Evolutionary conservation across 2,329 filamentous ascomycete genomes (phyloP).

Genomic region (Alternaria sp.): DNA sequence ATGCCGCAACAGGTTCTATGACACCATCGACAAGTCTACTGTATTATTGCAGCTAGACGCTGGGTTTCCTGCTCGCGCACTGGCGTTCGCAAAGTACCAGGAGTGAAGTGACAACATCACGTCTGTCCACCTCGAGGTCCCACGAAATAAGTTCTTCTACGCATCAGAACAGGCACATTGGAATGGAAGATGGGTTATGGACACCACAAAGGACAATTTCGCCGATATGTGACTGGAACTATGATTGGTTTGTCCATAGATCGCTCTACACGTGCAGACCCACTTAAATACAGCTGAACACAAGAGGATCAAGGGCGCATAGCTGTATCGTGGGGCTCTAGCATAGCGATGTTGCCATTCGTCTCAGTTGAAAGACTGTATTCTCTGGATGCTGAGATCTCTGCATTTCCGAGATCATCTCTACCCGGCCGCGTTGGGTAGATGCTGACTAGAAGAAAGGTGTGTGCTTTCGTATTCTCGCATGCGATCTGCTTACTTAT

Average conservation of each 20-base stretch:
- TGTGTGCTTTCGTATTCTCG: not conserved
- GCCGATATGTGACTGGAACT: no score
- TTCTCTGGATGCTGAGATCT: not conserved
- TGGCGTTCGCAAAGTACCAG: no score
- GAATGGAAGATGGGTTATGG: no score
- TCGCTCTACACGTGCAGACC: not conserved
- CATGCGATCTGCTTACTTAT: not conserved
- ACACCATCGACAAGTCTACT: no score
- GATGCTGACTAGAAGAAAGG: not conserved
- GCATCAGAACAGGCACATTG: no score
- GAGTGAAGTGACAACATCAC: no score
- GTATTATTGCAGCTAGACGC: no score
- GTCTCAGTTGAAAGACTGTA: not conserved
- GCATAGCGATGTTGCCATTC: not conserved
- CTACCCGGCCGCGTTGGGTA: not conserved
- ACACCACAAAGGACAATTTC: no score
- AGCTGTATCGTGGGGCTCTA: not conserved
- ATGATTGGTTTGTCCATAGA: not conserved
- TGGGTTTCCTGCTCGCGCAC: no score
- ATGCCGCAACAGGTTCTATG: no score
- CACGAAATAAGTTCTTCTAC: no score
- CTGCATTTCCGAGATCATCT: not conserved
- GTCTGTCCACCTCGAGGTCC: no score
- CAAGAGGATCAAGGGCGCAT: not conserved
- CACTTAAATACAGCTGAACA: not conserved